Conservation (phyloP, 805 yeast species). For the Saccharomycopsis vini region DNA sequence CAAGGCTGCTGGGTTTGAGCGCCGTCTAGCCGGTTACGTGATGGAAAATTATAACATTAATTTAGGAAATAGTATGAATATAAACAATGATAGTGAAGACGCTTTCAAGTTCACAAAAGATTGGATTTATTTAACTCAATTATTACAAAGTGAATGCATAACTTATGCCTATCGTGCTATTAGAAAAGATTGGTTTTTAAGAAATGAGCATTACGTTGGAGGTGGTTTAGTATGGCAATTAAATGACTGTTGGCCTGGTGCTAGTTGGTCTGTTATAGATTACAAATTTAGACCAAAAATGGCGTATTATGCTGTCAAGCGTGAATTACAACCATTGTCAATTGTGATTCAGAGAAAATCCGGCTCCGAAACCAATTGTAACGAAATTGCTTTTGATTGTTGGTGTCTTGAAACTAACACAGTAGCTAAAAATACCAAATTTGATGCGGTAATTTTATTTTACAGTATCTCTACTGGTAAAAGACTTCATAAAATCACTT, state of each 20-base stretch:
- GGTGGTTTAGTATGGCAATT: slow-evolving; percentile 48
- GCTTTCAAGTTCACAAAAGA: too few species aligned
- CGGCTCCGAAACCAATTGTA: too few species aligned
- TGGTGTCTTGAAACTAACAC: not conserved
- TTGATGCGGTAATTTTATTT: too few species aligned
- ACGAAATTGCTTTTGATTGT: too few species aligned
- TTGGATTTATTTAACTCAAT: slow-evolving; percentile 45
- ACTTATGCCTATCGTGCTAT: slow-evolving; percentile 38
- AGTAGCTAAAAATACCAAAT: not conserved
- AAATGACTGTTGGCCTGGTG: slow-evolving; percentile 46
- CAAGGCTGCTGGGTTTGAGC: slow-evolving; percentile 40
- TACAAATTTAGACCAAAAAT: slow-evolving; percentile 35
- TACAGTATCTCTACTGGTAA: not conserved
- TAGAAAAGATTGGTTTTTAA: slow-evolving; percentile 35
- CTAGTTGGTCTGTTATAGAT: slow-evolving; percentile 44
- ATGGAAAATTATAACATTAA: slow-evolving; percentile 36
- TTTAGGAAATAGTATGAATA: slow-evolving; percentile 22
- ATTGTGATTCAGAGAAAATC: slow-evolving; percentile 13
- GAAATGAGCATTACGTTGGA: slow-evolving; percentile 29
- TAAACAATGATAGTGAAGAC: slow-evolving; percentile 25
- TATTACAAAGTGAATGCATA: slow-evolving; percentile 44
- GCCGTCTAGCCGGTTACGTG: slow-evolving; percentile 38
- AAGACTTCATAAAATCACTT: too few species aligned
- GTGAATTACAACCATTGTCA: slow-evolving; percentile 30
- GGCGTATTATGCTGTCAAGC: slow-evolving; percentile 38